A percentile compares a stretch with the other conserved stretches of the same genome.
Evolutionary conservation across 306 rosid species (phyloP).

Genomic region (Vicia faba): DNA sequence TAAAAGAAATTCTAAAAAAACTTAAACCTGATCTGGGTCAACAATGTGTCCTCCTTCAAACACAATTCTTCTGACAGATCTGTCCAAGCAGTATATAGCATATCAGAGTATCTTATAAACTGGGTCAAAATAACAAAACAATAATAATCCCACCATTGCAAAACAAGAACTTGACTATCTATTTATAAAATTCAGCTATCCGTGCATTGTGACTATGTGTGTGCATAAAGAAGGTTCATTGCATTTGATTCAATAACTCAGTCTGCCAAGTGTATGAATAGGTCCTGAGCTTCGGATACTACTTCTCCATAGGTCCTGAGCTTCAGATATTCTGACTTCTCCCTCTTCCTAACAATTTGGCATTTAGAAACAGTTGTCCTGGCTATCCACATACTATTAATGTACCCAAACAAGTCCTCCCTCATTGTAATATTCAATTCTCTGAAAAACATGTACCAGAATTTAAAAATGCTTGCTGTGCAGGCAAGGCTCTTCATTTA

Average conservation of each 20-base stretch:
- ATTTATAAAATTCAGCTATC: slow-evolving; percentile 6
- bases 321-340: slow-evolving; percentile 2
- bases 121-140: slow-evolving; percentile 15
- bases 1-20: not conserved
- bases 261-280: not conserved
- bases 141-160: not conserved
- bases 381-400: not conserved
- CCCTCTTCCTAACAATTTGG: not conserved
- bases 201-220: not conserved
- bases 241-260: slow-evolving; percentile 13
- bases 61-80: slow-evolving; percentile 84
- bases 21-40: slow-evolving; percentile 87
- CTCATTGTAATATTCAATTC: not conserved
- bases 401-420: not conserved
- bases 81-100: slow-evolving; percentile 43
- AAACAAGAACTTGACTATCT: not conserved
- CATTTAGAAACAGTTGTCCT: not conserved
- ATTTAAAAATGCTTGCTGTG: not conserved
- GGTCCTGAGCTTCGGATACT: slow-evolving; percentile 6
- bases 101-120: slow-evolving; percentile 21
- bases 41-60: slow-evolving; percentile 99
- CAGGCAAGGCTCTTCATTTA: not conserved
- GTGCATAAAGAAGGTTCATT: not conserved
- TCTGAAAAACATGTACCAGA: not conserved
- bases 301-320: not conserved